A percentile compares a stretch with the other conserved stretches of the same genome.
Evolutionary conservation across 23 red algal genomes (phyloP).

Genomic region (Gracilaria vermiculophylla): DNA sequence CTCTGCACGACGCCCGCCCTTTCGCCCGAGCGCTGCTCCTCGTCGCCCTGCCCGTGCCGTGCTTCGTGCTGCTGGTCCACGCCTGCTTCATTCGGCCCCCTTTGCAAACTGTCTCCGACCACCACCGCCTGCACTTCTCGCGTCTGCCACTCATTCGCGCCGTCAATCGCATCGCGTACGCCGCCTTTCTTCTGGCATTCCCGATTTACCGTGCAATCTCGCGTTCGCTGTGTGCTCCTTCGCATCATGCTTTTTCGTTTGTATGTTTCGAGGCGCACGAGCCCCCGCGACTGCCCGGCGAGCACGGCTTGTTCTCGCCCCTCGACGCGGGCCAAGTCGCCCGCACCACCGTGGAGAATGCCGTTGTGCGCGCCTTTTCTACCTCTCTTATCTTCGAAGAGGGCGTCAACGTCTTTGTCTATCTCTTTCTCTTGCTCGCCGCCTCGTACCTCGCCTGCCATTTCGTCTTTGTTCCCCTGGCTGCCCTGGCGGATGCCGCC

Average conservation of each 20-base stretch:
- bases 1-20: background rate
- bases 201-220: background rate
- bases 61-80: background rate
- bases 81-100: background rate
- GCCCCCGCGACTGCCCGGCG: background rate
- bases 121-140: background rate
- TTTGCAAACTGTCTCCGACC: background rate
- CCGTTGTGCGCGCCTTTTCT: conserved; percentile 14
- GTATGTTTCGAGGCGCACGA: background rate
- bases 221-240: background rate
- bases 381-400: conserved; percentile 21
- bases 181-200: background rate
- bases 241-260: background rate
- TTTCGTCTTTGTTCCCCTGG: conserved; percentile 20
- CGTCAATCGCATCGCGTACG: conserved; percentile 22
- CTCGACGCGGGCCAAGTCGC: background rate
- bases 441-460: background rate
- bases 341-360: background rate
- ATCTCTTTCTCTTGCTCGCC: background rate
- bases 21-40: background rate
- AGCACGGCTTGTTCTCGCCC: background rate
- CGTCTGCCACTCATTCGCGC: background rate
- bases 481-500: background rate
- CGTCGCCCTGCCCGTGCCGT: background rate
- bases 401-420: conserved; percentile 10